Conservation (phyloP, 371 early-diverging fungal genomes). For the Actinomucor elegans region DNA sequence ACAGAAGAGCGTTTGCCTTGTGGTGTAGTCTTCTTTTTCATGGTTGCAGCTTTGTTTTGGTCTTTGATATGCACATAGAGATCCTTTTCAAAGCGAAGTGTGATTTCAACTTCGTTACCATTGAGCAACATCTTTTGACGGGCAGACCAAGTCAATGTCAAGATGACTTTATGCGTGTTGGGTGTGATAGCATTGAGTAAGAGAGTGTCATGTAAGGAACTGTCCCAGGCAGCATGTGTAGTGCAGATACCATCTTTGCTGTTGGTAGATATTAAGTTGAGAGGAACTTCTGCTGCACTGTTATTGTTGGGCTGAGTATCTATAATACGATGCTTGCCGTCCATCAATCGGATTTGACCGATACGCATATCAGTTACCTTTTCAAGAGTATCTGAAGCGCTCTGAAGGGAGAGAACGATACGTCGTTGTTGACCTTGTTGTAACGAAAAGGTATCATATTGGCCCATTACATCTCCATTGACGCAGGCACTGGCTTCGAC, state of each 20-base stretch:
- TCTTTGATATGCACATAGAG: conserved; percentile 56
- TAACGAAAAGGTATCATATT: conserved; percentile 48
- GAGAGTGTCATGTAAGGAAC: conserved; percentile 73
- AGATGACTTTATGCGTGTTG: conserved; percentile 49
- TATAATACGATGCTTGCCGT: conserved; percentile 58
- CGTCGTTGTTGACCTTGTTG: conserved; percentile 84
- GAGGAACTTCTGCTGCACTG: conserved; percentile 23
- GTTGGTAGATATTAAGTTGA: conserved; percentile 42
- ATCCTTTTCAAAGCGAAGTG: conserved; percentile 53
- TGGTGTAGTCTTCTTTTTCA: conserved; percentile 36
- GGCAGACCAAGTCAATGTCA: conserved; percentile 51
- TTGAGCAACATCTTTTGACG: conserved; percentile 31
- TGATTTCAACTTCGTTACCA: conserved; percentile 36
- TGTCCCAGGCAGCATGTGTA: conserved; percentile 78
- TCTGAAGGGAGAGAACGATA: conserved; percentile 60
- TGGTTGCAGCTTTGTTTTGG: conserved; percentile 26
- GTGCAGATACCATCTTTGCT: conserved; percentile 40
- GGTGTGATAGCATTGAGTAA: conserved; percentile 75
- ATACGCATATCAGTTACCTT: conserved; percentile 42
- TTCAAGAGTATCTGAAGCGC: conserved; percentile 55
- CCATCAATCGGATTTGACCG: conserved; percentile 69
- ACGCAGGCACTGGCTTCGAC: conserved; percentile 3
- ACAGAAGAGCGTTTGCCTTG: conserved; percentile 33
- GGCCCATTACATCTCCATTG: not conserved
- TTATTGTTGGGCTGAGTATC: conserved; percentile 49